phyloP scores from a whole-genome alignment of 352 stramenopile species.

The Phytopythium sindhum region DNA sequence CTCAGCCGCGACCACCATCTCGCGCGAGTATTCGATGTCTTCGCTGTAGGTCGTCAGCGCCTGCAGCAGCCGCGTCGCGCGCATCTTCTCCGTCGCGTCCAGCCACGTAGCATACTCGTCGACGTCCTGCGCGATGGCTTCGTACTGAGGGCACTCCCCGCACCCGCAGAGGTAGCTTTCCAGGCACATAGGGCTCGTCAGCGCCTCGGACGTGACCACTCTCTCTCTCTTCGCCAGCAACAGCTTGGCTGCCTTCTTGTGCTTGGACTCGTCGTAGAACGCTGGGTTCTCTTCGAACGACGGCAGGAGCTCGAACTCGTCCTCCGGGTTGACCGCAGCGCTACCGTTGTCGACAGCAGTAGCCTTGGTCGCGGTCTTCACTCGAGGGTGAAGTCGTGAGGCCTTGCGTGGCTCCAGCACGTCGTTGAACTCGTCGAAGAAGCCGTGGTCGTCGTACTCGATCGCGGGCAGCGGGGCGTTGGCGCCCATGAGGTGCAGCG shows the following conservation, averaged over 20 bases:
- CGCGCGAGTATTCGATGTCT: conserved; percentile 48
- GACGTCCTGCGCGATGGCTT: conserved; percentile 48
- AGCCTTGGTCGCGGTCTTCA: too few species aligned
- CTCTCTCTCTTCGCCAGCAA: background rate
- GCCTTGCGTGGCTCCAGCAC: conserved; percentile 12
- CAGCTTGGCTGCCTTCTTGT: background rate
- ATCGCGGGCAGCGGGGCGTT: conserved; percentile 8
- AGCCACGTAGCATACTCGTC: conserved; percentile 21
- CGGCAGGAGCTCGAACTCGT: conserved; percentile 7
- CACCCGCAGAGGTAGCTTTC: conserved; percentile 66
- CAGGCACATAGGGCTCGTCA: conserved; percentile 26
- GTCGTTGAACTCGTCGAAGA: conserved; percentile 28
- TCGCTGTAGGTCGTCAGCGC: conserved; percentile 79
- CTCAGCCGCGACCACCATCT: conserved; percentile 60
- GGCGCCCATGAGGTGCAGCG: conserved; percentile 7
- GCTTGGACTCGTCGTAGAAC: conserved; percentile 8
- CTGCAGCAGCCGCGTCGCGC: conserved; percentile 55
- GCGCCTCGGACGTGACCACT: background rate
- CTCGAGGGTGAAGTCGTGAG: background rate
- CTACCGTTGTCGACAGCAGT: background rate
- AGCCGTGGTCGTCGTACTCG: conserved; percentile 13
- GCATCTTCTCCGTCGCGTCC: conserved; percentile 25
- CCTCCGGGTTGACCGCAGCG: background rate
- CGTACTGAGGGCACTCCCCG: conserved; percentile 60
- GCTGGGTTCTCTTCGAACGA: background rate